Evolutionary conservation across 2,329 filamentous ascomycete genomes (phyloP).

Genomic region (Colletotrichum plurivorum): DNA sequence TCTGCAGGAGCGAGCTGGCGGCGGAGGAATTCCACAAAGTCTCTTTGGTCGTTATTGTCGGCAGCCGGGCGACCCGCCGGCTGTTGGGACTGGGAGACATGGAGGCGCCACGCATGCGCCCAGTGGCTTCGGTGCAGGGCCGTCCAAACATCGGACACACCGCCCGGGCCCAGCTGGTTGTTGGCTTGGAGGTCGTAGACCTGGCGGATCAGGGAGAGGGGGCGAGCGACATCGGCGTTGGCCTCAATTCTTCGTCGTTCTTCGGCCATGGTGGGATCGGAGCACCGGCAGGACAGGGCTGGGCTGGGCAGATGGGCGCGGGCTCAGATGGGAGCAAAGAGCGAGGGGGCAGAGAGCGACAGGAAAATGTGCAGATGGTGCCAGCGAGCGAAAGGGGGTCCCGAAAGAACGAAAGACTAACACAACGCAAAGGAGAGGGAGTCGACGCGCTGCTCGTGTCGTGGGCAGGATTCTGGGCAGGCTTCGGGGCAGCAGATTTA

Average conservation of each 20-base stretch:
- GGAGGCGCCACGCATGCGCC: slow-evolving; percentile 9
- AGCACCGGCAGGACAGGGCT: not conserved
- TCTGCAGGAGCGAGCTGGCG: not conserved
- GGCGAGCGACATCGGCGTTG: slow-evolving; percentile 3
- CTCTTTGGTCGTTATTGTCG: not conserved
- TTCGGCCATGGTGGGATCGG: not conserved
- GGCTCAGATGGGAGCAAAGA: no score
- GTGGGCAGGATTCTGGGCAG: no score
- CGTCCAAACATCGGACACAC: not conserved
- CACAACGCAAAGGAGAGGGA: no score
- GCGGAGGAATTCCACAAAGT: slow-evolving; percentile 9
- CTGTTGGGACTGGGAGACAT: not conserved
- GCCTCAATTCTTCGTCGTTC: not conserved
- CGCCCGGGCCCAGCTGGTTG: slow-evolving; percentile 2
- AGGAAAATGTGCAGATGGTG: no score
- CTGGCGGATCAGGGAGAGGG: not conserved
- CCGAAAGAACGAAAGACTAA: no score
- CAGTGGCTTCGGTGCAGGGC: not conserved
- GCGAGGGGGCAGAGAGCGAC: no score
- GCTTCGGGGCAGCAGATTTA: no score
- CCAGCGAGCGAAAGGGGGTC: no score
- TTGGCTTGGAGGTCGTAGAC: not conserved
- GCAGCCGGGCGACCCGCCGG: not conserved
- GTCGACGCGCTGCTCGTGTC: no score
- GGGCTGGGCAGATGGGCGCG: no score